Percentiles rank a stretch among this genome's conserved stretches.
phyloP scores from a whole-genome alignment of 768 basidiomycete genomes.

The Tylopilus plumbeoviolaceoides region DNA sequence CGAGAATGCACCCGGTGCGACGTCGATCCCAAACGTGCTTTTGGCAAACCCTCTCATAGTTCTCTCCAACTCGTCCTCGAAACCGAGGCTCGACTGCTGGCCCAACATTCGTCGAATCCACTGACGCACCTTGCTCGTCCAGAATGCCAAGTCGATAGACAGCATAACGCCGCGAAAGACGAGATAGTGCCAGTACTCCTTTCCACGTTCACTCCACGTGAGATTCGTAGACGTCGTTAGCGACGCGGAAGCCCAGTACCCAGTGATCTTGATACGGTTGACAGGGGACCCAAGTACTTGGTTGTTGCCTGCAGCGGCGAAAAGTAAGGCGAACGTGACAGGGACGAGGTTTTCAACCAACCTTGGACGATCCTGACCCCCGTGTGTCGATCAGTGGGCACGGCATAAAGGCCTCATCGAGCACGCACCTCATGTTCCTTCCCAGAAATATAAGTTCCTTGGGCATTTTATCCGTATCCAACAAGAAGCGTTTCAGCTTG shows the following conservation, averaged over 20 bases:
- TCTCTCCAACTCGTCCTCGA: slow-evolving; percentile 81
- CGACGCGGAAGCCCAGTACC: slow-evolving; percentile 74
- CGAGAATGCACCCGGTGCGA: slow-evolving; percentile 52
- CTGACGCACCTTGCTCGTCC: slow-evolving; percentile 49
- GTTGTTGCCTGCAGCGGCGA: slow-evolving; percentile 54
- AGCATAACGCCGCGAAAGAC: slow-evolving; percentile 64
- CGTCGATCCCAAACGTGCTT: slow-evolving; percentile 74
- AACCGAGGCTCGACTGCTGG: slow-evolving; percentile 45
- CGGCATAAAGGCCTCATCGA: background rate
- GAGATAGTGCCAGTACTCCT: slow-evolving; percentile 55
- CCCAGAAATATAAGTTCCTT: slow-evolving; percentile 71
- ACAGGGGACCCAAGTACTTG: slow-evolving; percentile 82
- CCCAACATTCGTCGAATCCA: slow-evolving; percentile 42
- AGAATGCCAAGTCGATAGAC: slow-evolving; percentile 70
- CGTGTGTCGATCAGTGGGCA: background rate
- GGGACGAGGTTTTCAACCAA: background rate
- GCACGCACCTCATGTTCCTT: slow-evolving; percentile 64
- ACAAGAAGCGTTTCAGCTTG: slow-evolving; percentile 60
- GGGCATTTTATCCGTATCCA: slow-evolving; percentile 75
- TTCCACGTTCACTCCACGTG: slow-evolving; percentile 37
- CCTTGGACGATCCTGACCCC: slow-evolving; percentile 36
- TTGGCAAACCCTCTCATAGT: slow-evolving; percentile 74
- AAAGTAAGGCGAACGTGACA: background rate
- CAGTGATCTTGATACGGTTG: slow-evolving; percentile 87
- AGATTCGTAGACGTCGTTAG: slow-evolving; percentile 45